Evolutionary conservation across 164 flowering plant species (phyloP), one percentile per base, ranked within the genome.

Genomic region (Taxillus chinensis): DNA sequence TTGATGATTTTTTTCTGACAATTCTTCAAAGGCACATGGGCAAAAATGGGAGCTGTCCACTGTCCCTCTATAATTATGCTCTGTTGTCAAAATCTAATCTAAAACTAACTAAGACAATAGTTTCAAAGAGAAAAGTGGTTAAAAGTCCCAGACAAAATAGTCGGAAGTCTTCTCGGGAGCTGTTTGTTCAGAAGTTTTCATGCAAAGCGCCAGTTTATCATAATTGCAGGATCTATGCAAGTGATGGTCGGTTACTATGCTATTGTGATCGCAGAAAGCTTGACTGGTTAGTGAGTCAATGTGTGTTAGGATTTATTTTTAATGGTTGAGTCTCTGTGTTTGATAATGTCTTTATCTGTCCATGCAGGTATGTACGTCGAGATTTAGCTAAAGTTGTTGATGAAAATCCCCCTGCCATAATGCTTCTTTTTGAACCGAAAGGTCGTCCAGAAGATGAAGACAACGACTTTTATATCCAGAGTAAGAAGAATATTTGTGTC

Each of bases 371-470:
- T 71, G 74, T 90, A 43, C 79, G 63, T 14, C 73, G 96, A 60
- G 77, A 82, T 72, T 70, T 95, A 51, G 99, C 97, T 57, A 89
- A 84, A 78, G 80, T 95, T 51, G 76, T 95, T 62, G 99, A 90
- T 13, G 82, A 84, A 0, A 73, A 87, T 64, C 96, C 97, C 39
- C 96, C 84, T 59, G 96, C 89, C 27, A 91, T 95, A 69, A 83
- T 80, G 90, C 95, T 95, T 72, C 86, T 87, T 51, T 95, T 95
- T 78, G 99, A 95, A 74, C 99, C 99, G 15, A 95, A 95, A 77
- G 99, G 99, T 49, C 96, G 99, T 49, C 99, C 99, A 45, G 99
- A 95, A 71, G 97, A 95, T 78, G 99, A 91, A 69, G 97, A 69
- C 45, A 95, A 95, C 78, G 96, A 85, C 45, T 95, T 95, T 65